A percentile compares a stretch with the other conserved stretches of the same genome.
phyloP scores from a whole-genome alignment of 768 basidiomycete species.

The Pisolithus orientalis region DNA sequence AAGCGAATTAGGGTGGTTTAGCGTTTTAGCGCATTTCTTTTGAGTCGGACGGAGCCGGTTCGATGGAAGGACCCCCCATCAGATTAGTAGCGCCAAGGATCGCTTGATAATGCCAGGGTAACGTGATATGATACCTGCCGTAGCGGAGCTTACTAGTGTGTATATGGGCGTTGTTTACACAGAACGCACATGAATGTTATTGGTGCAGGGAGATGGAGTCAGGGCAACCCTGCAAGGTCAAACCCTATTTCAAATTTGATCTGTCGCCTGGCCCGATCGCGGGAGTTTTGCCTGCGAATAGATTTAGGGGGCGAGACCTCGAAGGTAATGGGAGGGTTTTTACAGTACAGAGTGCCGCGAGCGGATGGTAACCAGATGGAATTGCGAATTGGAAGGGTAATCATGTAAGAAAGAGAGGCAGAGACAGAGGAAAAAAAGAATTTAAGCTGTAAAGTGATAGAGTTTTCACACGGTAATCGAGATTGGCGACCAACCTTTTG shows the following conservation, averaged over 20 bases:
- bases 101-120: background rate
- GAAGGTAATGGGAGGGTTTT: background rate
- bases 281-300: conserved; percentile 12
- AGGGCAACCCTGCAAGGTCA: conserved; percentile 5
- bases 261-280: conserved; percentile 3
- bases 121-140: no score
- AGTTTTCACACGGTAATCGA: conserved; percentile 39
- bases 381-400: background rate
- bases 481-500: conserved; percentile 38
- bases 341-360: no score
- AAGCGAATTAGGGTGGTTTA: background rate
- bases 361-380: background rate
- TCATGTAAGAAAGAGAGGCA: conserved; percentile 1
- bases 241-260: conserved; percentile 13
- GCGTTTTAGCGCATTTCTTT: background rate
- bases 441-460: conserved; percentile 52
- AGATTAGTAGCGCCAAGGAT: background rate
- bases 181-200: background rate
- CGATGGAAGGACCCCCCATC: background rate
- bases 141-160: no score
- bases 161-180: background rate
- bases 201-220: background rate
- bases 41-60: background rate
- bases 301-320: background rate
- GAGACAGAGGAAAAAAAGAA: conserved; percentile 13